phyloP scores from a whole-genome alignment of 1,139 yeast species.

The Yamadazyma blattariae region DNA sequence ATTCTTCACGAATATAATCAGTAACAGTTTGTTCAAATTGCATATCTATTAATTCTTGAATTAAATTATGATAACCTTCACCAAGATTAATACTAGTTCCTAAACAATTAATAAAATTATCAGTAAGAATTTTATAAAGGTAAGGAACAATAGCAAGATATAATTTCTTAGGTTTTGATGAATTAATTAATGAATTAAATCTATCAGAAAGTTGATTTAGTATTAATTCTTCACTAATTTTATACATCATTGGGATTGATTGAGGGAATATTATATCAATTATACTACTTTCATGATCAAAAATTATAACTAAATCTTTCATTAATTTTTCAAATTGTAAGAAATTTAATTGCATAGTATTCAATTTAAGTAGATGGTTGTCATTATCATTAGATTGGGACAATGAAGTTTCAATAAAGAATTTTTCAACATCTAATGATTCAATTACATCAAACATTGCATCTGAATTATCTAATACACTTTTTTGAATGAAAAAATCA shows the following conservation, averaged over 20 bases:
- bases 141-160: conserved; percentile 32
- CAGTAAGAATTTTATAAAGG: conserved; percentile 27
- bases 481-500: conserved; percentile 46
- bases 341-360: background rate
- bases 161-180: conserved; percentile 24
- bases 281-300: conserved; percentile 34
- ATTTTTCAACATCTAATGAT: conserved; percentile 10
- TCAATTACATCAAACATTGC: conserved; percentile 28
- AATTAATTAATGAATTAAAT: conserved; percentile 27
- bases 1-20: conserved; percentile 50
- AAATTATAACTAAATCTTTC: conserved; percentile 25
- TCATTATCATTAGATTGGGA: conserved; percentile 12
- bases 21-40: conserved; percentile 45
- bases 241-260: conserved; percentile 46
- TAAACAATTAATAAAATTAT: conserved; percentile 24
- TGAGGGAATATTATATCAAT: conserved; percentile 42
- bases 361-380: no score
- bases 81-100: conserved; percentile 33
- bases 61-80: conserved; percentile 26
- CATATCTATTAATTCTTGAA: conserved; percentile 45
- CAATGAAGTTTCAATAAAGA: conserved; percentile 10
- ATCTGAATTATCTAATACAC: conserved; percentile 39
- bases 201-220: conserved; percentile 40
- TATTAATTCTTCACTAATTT: conserved; percentile 45
- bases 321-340: conserved; percentile 21